phyloP scores from a whole-genome alignment of 176 grass and related monocot species.

The Rhynchospora tenuis region DNA sequence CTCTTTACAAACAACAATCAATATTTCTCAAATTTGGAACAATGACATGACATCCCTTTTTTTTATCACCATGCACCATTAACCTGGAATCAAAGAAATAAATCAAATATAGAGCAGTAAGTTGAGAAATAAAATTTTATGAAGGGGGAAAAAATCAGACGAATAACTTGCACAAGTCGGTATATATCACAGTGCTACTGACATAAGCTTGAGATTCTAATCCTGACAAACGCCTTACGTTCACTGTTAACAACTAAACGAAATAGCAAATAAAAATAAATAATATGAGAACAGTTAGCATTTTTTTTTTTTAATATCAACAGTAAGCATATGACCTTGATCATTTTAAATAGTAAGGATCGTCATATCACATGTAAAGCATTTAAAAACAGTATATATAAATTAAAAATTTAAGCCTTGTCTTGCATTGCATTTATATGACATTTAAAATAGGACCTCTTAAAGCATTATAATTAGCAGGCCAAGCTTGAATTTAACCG shows the following conservation, averaged over 20 bases:
- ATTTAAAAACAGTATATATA: no score
- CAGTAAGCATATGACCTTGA: no score
- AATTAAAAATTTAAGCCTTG: no score
- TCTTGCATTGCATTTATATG: no score
- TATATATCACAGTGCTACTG: constrained; percentile 92
- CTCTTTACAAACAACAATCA: not conserved
- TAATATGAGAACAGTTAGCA: no score
- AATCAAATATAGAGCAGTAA: not conserved
- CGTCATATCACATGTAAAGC: no score
- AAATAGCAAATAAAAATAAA: no score
- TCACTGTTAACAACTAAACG: constrained; percentile 58
- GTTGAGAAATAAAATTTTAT: not conserved
- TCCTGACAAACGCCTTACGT: constrained; percentile 83
- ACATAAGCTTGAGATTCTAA: constrained; percentile 68
- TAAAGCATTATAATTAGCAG: no score
- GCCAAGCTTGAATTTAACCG: no score
- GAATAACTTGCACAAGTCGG: constrained; percentile 92
- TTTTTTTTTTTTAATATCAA: no score
- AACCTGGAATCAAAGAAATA: not conserved
- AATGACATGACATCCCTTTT: not conserved
- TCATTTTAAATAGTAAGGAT: no score
- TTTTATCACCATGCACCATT: not conserved
- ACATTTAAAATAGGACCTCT: no score
- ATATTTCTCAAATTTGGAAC: not conserved
- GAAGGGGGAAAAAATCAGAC: constrained; percentile 39